These are phyloP conservation scores for Magnolia sinica DNA, from an alignment of 164 flowering plant species.

Conservation along the genomic window DNA sequence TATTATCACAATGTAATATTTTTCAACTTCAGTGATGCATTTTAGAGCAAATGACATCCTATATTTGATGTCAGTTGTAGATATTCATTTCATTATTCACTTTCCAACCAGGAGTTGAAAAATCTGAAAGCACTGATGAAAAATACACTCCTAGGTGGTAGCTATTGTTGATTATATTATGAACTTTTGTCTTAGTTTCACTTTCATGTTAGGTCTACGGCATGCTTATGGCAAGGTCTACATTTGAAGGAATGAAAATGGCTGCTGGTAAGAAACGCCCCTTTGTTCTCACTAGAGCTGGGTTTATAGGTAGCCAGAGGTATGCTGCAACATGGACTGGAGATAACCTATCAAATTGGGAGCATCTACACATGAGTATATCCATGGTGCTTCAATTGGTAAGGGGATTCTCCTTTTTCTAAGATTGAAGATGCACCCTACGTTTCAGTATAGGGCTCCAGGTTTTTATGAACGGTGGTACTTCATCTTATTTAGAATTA, in stretches of 20 bases:
- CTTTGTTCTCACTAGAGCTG: conserved; percentile 96
- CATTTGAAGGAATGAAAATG: conserved; percentile 85
- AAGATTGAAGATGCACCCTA: conserved; percentile 48
- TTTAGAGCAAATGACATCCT: background rate
- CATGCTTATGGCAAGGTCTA: conserved; percentile 93
- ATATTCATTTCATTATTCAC: conserved; percentile 1
- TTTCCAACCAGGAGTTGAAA: background rate
- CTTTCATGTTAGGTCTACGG: conserved; percentile 72
- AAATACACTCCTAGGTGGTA: no score
- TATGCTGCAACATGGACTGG: conserved; percentile 99
- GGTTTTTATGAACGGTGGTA: background rate
- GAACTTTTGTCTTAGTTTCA: background rate
- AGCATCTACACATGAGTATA: conserved; percentile 89
- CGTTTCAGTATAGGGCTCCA: no score
- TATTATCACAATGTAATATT: conserved; percentile 82
- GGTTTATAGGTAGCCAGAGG: conserved; percentile 85
- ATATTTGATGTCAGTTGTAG: background rate
- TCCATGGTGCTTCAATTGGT: conserved; percentile 94
- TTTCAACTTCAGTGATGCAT: conserved; percentile 9
- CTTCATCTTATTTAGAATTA: background rate
- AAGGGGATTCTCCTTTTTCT: conserved; percentile 24
- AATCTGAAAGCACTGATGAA: background rate
- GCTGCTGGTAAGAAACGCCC: conserved; percentile 71
- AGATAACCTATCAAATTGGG: conserved; percentile 90
- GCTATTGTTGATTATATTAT: background rate